Evolutionary conservation across 2,329 filamentous ascomycete genomes (phyloP), one percentile per base, ranked within the genome.

Genomic region (Paracoccidioides lutzii): DNA sequence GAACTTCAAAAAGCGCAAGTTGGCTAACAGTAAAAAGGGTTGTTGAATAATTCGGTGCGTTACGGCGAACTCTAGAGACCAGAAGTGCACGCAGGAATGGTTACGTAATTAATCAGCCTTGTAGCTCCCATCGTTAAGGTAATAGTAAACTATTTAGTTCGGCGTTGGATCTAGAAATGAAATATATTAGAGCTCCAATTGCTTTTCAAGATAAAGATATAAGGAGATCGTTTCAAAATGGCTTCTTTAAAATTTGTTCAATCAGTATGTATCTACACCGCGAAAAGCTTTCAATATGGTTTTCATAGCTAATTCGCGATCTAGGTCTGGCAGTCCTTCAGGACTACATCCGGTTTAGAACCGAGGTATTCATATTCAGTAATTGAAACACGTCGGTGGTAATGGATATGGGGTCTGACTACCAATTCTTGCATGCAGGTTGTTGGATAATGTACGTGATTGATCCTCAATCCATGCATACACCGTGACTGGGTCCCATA

Each of bases 271-370:
- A 4, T 28, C 9, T 12, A 44, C 7, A 45, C 2, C 53, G 49
- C 46, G 30, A 0, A 37, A 53, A 35, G 8, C 57, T 55, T 43
- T 58, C 56, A 43, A 57, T 37, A 72, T 9, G 30, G 5, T 9
- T 45, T 28, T 28, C 50, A 5, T 41, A 15, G n/a, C 41, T 58
- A 58, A 59, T 54, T 51, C 22, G 54, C 54, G 51, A 42, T 57
- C 10, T 57, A 93, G 88, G 88, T 94, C 49, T 80, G 89, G 76
- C 85, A 87, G 68, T 90, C 88, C 1, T 96, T 96, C 71, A 82
- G 87, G 74, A 80, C 81, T 61, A 87, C 88, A 60, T 95, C 90
- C 4, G 90, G 90, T 5, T 74, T 97, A 22, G 91, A 96, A 70
- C 89, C 89, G 68, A 87, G 87, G 90, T 95, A 75, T 28, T 40